Base-by-base conservation (phyloP, 2,329 filamentous ascomycete species). In the Botrytis aclada region DNA sequence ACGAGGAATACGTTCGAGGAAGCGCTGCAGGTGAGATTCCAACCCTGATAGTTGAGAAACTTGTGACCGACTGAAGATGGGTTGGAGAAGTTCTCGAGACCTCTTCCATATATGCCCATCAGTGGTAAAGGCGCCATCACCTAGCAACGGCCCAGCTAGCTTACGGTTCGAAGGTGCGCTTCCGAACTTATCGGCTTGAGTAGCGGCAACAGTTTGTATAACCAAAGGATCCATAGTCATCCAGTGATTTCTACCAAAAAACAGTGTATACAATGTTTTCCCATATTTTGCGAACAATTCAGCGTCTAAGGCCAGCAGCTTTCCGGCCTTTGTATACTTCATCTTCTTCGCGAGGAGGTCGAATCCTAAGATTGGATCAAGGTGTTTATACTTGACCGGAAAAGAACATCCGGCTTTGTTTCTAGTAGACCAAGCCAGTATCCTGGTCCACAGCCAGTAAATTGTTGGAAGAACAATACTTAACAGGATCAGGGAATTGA, bases 1-100 rank as follows among this genome's bases (percentile, higher is more conserved):
- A 0, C 79, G 80, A 0, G 89, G 88, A 14, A 93, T 84, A 29
- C 85, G 84, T 32, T 84, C 82, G 32, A 92, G 82, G 72, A 93
- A 82, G 29, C 85, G 82, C 47, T 84, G 80, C 25, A 90, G 83
- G 81, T 92, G 89, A 8, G 80, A 82, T 76, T 92, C 89, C 69
- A 92, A 89, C 1, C 86, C 87, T 51, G 81, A 82, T 9, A 91
- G 82, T 72, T 86, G 83, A 14, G 82, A 81, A 37, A 86, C 81
- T 51, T 84, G 81, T 37, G 85, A 83, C 71, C 83, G 83, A 73
- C 82, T 76, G 76, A 87, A 87, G 83, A 87, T 85, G 16, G 86
- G 86, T 32, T 86, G 81, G 64, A 89, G 84, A 75, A 88, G 79
- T 29, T 82, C 81, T 10, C 87, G 80, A 69, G 84, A 87, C 41